Evolutionary conservation across 371 early-diverging fungal species (phyloP).

Genomic region (Smittium culicis): DNA sequence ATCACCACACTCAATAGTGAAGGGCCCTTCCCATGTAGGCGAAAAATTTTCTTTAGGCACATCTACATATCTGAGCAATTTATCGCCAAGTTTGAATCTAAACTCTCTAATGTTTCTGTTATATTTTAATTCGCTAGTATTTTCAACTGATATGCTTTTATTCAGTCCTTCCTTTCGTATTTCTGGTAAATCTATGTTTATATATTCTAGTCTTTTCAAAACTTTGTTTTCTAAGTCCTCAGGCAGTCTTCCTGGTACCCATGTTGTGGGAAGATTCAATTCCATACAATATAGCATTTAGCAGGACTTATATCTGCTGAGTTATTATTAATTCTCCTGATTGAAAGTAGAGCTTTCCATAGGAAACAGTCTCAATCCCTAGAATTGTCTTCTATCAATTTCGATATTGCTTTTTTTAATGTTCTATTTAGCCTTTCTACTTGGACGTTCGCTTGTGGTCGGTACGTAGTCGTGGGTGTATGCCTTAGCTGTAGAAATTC

Average conservation of each 20-base stretch:
- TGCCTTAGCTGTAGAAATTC: conserved; percentile 6
- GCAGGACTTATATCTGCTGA: neutral
- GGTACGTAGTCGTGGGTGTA: conserved; percentile 9
- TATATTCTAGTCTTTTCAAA: conserved; percentile 1
- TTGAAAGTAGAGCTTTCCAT: conserved; percentile 9
- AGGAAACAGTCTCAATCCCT: conserved; percentile 3
- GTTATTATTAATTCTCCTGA: conserved; percentile 1
- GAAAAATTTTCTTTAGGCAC: neutral
- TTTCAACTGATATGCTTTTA: neutral
- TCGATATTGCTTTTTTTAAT: conserved; percentile 7
- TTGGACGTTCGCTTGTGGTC: conserved; percentile 11
- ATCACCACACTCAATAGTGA: neutral
- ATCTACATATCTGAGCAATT: neutral
- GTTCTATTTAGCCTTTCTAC: conserved; percentile 10
- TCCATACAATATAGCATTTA: neutral
- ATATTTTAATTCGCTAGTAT: neutral
- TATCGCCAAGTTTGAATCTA: conserved; percentile 1
- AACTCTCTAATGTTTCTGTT: conserved; percentile 1
- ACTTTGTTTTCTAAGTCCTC: neutral
- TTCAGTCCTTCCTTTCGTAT: conserved; percentile 4
- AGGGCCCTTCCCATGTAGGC: conserved; percentile 5
- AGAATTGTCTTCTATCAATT: neutral
- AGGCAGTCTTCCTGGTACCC: neutral
- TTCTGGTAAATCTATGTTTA: conserved; percentile 3
- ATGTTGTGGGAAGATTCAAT: neutral